phyloP scores from a whole-genome alignment of 176 grass and related monocot genomes.

The Triticum aestivum region DNA sequence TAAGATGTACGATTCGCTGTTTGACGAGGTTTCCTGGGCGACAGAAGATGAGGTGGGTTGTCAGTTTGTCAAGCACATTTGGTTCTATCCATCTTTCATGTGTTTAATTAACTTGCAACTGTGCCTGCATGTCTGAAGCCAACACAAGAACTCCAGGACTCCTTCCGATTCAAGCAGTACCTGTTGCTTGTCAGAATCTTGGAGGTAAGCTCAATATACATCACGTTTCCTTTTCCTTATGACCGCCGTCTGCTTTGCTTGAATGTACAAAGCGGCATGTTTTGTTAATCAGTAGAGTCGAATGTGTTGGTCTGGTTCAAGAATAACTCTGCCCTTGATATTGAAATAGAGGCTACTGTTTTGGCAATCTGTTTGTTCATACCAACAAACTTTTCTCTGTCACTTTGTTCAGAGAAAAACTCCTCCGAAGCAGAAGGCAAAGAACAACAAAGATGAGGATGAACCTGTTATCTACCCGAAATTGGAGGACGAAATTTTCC shows the following conservation, averaged over 20 bases:
- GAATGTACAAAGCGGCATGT: neutral
- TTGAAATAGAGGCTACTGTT: neutral
- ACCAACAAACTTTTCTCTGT: neutral
- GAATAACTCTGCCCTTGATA: neutral
- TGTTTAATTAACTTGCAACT: neutral
- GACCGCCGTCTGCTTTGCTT: neutral
- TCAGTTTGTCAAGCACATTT: neutral
- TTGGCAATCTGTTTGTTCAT: neutral
- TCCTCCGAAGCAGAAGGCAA: slow-evolving; percentile 42
- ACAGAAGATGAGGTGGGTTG: slow-evolving; percentile 86
- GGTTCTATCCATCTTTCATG: neutral
- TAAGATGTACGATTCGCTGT: slow-evolving; percentile 76
- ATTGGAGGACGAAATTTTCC: slow-evolving; percentile 80
- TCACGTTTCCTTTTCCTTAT: neutral
- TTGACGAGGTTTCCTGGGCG: slow-evolving; percentile 91
- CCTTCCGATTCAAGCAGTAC: slow-evolving; percentile 81
- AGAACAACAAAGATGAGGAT: slow-evolving; percentile 33
- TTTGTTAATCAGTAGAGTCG: neutral
- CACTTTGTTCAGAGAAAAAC: slow-evolving; percentile 35
- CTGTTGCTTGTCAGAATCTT: slow-evolving; percentile 63
- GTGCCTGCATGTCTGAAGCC: slow-evolving; percentile 42
- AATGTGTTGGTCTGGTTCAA: neutral
- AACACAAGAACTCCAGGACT: slow-evolving; percentile 78
- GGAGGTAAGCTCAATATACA: slow-evolving; percentile 47
- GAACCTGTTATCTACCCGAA: slow-evolving; percentile 80